These are phyloP conservation scores for Saturnispora diversa DNA, from an alignment of 805 yeast genomes.

Conservation along the genomic window DNA sequence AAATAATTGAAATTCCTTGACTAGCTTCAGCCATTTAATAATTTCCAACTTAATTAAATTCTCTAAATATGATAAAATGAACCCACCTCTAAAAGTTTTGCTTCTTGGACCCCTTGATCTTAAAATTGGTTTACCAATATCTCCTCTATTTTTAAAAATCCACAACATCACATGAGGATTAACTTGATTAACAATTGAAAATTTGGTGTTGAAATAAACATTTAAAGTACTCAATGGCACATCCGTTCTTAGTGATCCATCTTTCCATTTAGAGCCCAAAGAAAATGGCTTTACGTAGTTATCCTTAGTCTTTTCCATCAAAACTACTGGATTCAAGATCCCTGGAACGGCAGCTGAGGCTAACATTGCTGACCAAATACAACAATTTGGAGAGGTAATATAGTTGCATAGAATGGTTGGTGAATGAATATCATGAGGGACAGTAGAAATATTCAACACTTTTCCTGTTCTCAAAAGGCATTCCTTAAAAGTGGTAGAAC, in stretches of 20 bases:
- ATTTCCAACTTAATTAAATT: constrained; percentile 65
- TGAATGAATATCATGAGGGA: constrained; percentile 75
- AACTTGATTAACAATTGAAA: constrained; percentile 71
- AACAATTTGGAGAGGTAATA: constrained; percentile 70
- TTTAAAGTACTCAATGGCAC: constrained; percentile 68
- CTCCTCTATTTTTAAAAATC: constrained; percentile 71
- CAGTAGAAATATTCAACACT: constrained; percentile 63
- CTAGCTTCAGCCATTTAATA: constrained; percentile 65
- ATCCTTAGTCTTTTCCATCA: constrained; percentile 48
- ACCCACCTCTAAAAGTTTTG: constrained; percentile 65
- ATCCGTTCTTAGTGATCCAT: constrained; percentile 73
- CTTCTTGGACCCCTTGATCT: constrained; percentile 35
- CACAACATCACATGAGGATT: constrained; percentile 75
- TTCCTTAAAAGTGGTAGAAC: constrained; percentile 65
- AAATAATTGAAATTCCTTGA: constrained; percentile 54
- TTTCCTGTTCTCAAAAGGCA: constrained; percentile 63
- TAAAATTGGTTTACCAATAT: constrained; percentile 72
- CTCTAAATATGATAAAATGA: constrained; percentile 63
- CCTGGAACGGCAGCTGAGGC: constrained; percentile 85
- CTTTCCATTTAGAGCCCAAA: constrained; percentile 69
- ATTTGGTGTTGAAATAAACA: constrained; percentile 67
- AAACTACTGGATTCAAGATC: constrained; percentile 66
- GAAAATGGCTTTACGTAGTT: constrained; percentile 53
- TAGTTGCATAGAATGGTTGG: constrained; percentile 74
- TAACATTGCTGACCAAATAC: constrained; percentile 69